Evolutionary conservation across 2,329 filamentous ascomycete species (phyloP).

Genomic region (Claviceps pusilla): DNA sequence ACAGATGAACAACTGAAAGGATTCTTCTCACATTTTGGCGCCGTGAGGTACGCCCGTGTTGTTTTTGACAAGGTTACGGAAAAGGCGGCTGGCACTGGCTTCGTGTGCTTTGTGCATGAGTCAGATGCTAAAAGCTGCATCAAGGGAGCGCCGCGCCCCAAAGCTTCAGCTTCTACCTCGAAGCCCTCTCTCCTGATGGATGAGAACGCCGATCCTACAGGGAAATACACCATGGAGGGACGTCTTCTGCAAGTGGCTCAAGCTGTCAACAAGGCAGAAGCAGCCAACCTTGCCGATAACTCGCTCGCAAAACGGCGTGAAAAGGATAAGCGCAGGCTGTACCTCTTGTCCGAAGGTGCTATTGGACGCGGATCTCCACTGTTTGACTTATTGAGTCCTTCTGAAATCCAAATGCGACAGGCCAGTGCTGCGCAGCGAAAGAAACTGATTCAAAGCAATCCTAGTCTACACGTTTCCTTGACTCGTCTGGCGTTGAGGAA

Average conservation of each 20-base stretch:
- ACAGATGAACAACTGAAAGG: slow-evolving; percentile 69
- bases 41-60: slow-evolving; percentile 77
- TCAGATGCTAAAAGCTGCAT: slow-evolving; percentile 67
- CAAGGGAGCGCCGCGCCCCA: slow-evolving; percentile 51
- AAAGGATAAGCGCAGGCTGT: slow-evolving; percentile 81
- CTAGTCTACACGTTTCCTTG: slow-evolving; percentile 72
- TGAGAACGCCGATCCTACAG: slow-evolving; percentile 64
- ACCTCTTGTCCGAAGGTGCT: slow-evolving; percentile 73
- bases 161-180: slow-evolving; percentile 30
- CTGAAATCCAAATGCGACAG: slow-evolving; percentile 78
- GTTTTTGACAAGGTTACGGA: slow-evolving; percentile 78
- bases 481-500: slow-evolving; percentile 87
- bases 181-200: slow-evolving; percentile 80
- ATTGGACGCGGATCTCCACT: slow-evolving; percentile 64
- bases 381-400: slow-evolving; percentile 58
- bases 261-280: slow-evolving; percentile 73
- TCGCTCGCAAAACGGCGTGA: slow-evolving; percentile 49
- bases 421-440: slow-evolving; percentile 76
- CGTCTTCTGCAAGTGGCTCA: slow-evolving; percentile 72
- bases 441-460: slow-evolving; percentile 80
- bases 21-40: slow-evolving; percentile 79
- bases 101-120: slow-evolving; percentile 76
- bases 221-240: slow-evolving; percentile 79
- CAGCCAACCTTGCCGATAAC: slow-evolving; percentile 57
- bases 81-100: slow-evolving; percentile 79